Evolutionary conservation across 1,284 basidiomycete species (phyloP), one percentile per base, ranked within the genome.

Genomic region (Ganoderma multipileum): DNA sequence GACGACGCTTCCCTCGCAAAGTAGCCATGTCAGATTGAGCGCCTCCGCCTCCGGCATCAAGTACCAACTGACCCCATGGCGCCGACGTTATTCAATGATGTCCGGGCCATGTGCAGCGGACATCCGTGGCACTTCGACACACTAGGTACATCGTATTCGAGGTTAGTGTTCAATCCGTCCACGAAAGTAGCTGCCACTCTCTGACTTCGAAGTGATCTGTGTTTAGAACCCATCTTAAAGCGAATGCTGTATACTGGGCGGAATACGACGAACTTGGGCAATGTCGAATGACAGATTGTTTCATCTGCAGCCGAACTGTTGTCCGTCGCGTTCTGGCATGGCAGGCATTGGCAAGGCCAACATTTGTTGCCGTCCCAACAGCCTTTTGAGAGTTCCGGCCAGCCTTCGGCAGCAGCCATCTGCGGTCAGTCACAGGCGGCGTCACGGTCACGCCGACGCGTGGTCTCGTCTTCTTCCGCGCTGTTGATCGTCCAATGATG

Each of bases 231-330:
- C 28, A 54, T 12, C 28, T 28, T 2, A 28, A 54, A 54, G 50
- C 11, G 26, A 28, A 28, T 14, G 14, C 52, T 55, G 52, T 33
- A 55, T 30, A 33, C 9, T n/a, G n/a, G 23, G 50, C 23, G 23
- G 23, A 26, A 14, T 28, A 52, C 0, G 26, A 28, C 11, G 23
- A 52, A 55, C 52, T 11, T 2, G 38, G 55, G 55, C 36, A 9
- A 38, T 38, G 55, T 23, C n/a, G 18, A 23, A 36, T 41, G 58
- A 41, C 58, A 60, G 58, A 60, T 60, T 60, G 58, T 41, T 41
- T 60, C 58, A 55, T 8, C 52, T 1, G 5, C 16, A 16, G 16
- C 28, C 16, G 30, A 41, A 59, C 11, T 9, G 36, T 60, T 38
- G 23, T 42, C 23, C 4, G 38, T 41, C 20, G 44, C 20, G 20